Conservation (phyloP, 2,329 filamentous ascomycete genomes). For the Trichophyton simii region DNA sequence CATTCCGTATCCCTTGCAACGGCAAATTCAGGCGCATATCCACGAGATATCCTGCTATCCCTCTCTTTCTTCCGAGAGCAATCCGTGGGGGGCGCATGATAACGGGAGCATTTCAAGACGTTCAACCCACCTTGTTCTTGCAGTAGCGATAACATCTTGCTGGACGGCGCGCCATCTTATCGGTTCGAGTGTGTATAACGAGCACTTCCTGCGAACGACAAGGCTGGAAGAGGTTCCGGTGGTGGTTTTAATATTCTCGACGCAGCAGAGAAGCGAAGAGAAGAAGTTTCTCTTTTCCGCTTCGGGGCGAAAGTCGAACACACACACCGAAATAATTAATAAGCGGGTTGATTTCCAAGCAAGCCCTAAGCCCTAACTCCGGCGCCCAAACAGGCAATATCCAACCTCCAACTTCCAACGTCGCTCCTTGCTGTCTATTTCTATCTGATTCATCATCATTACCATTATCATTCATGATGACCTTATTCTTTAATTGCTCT, state of each 20-base stretch:
- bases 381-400: neutral
- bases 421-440: neutral
- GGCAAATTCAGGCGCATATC: neutral
- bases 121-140: conserved; percentile 93
- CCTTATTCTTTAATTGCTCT: neutral
- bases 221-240: conserved; percentile 22
- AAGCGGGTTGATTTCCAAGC: conserved; percentile 24
- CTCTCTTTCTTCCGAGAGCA: neutral
- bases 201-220: conserved; percentile 38
- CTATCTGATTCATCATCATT: neutral
- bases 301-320: neutral
- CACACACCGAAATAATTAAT: conserved; percentile 5
- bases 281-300: conserved; percentile 7
- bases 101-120: neutral
- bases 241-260: conserved; percentile 24
- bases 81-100: neutral
- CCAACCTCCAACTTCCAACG: neutral
- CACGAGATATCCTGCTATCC: neutral
- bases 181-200: conserved; percentile 36
- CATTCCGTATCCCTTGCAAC: neutral
- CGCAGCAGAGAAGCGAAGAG: neutral
- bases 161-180: conserved; percentile 98
- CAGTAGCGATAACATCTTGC: conserved; percentile 99
- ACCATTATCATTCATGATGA: too few species aligned
- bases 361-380: conserved; percentile 33